Base-by-base conservation (phyloP, 495 filamentous ascomycete species). In the Neurospora sp. region DNA sequence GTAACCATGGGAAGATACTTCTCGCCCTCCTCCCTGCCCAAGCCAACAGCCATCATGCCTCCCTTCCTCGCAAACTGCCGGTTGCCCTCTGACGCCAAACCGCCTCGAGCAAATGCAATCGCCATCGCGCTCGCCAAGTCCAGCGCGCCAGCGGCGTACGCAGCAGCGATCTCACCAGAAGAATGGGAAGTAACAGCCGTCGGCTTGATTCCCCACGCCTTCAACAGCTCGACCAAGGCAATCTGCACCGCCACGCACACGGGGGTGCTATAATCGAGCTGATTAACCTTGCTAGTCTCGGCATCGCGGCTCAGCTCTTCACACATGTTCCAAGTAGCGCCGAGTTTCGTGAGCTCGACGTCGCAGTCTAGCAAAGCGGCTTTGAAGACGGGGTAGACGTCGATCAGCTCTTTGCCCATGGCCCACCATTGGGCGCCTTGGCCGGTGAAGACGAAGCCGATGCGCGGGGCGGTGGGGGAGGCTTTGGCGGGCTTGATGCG, bases 91-190 rank as follows among this genome's bases (percentile, higher is more conserved):
- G 1, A 2, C 1, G 76, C 72, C 39, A 76, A 23, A 0, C 74
- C 74, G 18, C 84, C 77, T 8, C 82, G 77, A 69, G 83, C 74
- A 79, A 81, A 80, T 4, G 86, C 84, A 1, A 89, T 78, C 16
- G 82, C 75, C 84, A 88, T 86, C 3, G 83, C 84, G 0, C 82
- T 83, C 18, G 80, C 69, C 11, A 84, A 79, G 16, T 79, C 78
- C 1, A 88, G 72, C 14, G 80, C 81, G 0, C 86, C 85, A 37
- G 80, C 81, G 16, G 84, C 79, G 71, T 84, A 87, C 0, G 86
- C 85, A 6, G 87, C 87, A 0, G 83, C 86, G 74, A 91, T 90
- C 76, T 92, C 90, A n/a, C 90, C 90, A 70, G 86, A 88, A 4
- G 89, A 91, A 74, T 92, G 89, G 14, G 90, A 88, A 2, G 88